A percentile compares a stretch with the other conserved stretches of the same genome.
Conservation (phyloP, 345 rosid genomes). For the Linum tenue region DNA sequence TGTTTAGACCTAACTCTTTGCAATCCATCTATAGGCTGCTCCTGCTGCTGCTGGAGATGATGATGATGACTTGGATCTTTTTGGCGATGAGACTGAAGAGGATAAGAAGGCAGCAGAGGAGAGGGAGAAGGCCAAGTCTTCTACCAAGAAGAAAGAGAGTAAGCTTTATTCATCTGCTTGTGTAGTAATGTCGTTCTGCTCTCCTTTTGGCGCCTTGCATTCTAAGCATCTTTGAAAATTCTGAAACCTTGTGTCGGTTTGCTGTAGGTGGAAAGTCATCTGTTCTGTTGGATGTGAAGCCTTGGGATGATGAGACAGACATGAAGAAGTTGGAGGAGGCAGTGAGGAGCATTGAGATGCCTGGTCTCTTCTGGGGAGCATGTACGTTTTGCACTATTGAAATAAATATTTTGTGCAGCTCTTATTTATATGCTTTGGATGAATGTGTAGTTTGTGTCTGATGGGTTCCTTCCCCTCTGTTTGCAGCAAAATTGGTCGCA, state of each 20-base stretch:
- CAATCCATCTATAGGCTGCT: constrained; percentile 5
- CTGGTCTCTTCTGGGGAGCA: constrained; percentile 93
- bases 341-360: constrained; percentile 61
- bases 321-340: constrained; percentile 83
- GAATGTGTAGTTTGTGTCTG: not conserved
- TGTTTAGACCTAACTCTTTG: not conserved
- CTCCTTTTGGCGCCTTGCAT: too few species aligned
- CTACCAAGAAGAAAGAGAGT: constrained; percentile 72
- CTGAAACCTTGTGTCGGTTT: not conserved
- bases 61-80: constrained; percentile 85
- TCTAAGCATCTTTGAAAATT: not conserved
- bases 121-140: constrained; percentile 67
- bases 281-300: constrained; percentile 80
- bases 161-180: constrained; percentile 12
- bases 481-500: constrained; percentile 70
- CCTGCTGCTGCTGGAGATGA: constrained; percentile 58
- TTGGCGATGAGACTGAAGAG: constrained; percentile 93
- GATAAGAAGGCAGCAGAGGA: constrained; percentile 89
- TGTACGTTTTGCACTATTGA: constrained; percentile 36
- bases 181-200: not conserved
- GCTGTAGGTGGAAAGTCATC: constrained; percentile 83
- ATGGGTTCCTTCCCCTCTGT: not conserved
- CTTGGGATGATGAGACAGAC: constrained; percentile 99
- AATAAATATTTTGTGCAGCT: not conserved
- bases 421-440: not conserved